Conservation (phyloP, 179 eudicot species). For the Beta macrorhiza region DNA sequence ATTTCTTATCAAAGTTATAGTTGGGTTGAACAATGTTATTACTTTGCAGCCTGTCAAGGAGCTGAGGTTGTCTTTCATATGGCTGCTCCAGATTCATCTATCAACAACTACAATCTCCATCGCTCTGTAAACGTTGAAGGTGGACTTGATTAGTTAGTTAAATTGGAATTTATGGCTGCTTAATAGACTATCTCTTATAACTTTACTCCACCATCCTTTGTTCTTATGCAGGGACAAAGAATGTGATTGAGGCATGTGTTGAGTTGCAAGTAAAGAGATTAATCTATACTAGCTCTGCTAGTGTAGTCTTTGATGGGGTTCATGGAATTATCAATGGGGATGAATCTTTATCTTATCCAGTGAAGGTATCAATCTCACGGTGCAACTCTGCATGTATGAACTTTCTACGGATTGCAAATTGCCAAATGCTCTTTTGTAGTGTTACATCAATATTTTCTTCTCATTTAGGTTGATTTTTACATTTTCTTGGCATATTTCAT, state of each 20-base stretch:
- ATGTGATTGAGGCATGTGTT: constrained; percentile 77
- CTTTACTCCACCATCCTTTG: not conserved
- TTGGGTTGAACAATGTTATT: not conserved
- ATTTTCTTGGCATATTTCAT: not conserved
- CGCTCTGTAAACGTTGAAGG: constrained; percentile 47
- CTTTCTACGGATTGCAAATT: not conserved
- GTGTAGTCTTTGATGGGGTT: constrained; percentile 92
- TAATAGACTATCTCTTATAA: not conserved
- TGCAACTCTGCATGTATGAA: not conserved
- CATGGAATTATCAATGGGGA: constrained; percentile 71
- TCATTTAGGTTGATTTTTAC: not conserved
- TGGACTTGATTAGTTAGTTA: constrained; percentile 14
- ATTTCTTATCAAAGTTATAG: not conserved
- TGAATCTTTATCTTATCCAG: constrained; percentile 83
- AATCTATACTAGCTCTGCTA: constrained; percentile 86
- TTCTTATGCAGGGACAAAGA: constrained; percentile 57
- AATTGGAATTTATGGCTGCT: not conserved
- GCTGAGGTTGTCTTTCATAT: constrained; percentile 82
- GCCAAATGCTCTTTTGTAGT: not conserved
- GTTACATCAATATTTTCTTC: not conserved
- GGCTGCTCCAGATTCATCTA: constrained; percentile 88
- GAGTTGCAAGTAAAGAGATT: constrained; percentile 73
- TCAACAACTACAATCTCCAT: constrained; percentile 74
- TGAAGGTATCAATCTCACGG: constrained; percentile 48
- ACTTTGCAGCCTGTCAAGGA: constrained; percentile 63